Base-by-base conservation (phyloP, 1,284 basidiomycete genomes). In the Trametes versicolor region DNA sequence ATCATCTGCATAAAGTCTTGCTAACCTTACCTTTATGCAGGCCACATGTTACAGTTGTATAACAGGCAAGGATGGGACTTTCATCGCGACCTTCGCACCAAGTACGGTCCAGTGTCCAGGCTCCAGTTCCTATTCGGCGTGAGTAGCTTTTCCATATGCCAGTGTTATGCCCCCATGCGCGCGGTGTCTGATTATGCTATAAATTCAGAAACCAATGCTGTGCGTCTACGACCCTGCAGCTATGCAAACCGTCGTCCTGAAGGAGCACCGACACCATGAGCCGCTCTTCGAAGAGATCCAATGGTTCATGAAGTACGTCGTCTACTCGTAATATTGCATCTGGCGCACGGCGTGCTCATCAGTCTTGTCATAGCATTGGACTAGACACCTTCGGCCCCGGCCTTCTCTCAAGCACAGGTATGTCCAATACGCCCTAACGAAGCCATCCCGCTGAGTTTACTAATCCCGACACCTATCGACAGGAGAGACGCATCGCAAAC, bases 401-500 rank as follows among this genome's bases (percentile, higher is more conserved):
- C 5, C 7, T 62, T 0, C 21, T 62, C 7, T 56, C 60, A 12
- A 56, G 53, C 4, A 55, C 29, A 7, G 60, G 60, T 50, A 10
- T 23, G 51, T 52, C 15, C 5, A 3, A 27, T 32, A 2, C 9
- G 12, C 0, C 45, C 8, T 29, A 12, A 10, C 9, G n/a, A 25
- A 19, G 9, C 8, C 34, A 19, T 58, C 15, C 21, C 7, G 8
- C 3, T 9, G n/a, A n/a, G n/a, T 5, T 12, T 10, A 2, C 27
- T 10, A 52, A 41, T 23, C 12, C 12, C 12, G 7, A 3, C 23
- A 6, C 39, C 25, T 8, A 2, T 27, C 5, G 12, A 36, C 4
- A 73, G 72, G 71, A 19, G 70, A 66, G 15, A 61, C 66, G 1
- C 71, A 73, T 48, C 63, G 60, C 41, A 68, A 59, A 15, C 70